Conservation (phyloP, 192 early-diverging fungal species). For the Pecoramyces ruminantium region DNA sequence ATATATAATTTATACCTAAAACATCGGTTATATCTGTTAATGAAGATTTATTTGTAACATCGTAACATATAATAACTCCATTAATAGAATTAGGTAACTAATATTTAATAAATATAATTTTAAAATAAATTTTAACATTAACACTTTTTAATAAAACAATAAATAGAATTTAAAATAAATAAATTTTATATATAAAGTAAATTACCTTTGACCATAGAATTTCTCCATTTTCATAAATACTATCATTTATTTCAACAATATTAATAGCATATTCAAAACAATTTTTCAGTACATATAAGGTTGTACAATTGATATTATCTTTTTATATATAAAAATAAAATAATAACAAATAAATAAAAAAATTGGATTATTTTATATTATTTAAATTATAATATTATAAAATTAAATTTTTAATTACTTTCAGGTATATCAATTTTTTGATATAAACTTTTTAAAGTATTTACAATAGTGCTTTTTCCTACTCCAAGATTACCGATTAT, state of each 20-base stretch:
- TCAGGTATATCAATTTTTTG: background rate
- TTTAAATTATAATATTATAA: too few relatives aligned
- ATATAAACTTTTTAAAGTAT: background rate
- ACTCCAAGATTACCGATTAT: background rate
- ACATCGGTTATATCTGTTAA: constrained; percentile 13
- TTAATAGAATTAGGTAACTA: background rate
- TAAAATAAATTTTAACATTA: too few relatives aligned
- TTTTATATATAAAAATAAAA: too few relatives aligned
- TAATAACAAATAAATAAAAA: too few relatives aligned
- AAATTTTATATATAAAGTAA: background rate
- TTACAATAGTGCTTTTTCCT: background rate
- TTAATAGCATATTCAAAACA: background rate
- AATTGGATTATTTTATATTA: too few relatives aligned
- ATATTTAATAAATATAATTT: too few relatives aligned
- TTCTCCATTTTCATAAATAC: background rate
- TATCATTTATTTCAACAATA: background rate
- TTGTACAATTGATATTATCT: background rate
- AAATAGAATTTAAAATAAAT: too few relatives aligned
- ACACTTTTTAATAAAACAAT: too few relatives aligned
- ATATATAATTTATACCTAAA: constrained; percentile 12
- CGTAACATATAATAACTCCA: constrained; percentile 13
- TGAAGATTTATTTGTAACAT: constrained; percentile 8
- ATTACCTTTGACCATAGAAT: background rate
- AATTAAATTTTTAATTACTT: too few relatives aligned
- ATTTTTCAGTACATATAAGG: background rate